These are phyloP conservation scores for Aurinia saxatilis DNA, from an alignment of 345 rosid genomes.

Conservation along the genomic window DNA sequence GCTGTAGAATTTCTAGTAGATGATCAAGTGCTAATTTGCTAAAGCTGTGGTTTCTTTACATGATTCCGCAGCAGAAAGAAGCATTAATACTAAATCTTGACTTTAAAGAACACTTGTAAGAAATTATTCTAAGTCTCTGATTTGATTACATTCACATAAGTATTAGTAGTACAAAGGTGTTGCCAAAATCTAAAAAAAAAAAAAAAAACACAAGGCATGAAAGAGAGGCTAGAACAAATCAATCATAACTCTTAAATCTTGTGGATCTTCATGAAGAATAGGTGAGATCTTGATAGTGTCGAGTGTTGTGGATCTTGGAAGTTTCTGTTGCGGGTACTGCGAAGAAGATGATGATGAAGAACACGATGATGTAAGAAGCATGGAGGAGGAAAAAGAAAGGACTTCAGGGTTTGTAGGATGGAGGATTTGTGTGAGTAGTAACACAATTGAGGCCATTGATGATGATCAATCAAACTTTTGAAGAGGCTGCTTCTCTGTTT, in stretches of 20 bases:
- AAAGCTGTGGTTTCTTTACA: no score
- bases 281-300: slow-evolving; percentile 20
- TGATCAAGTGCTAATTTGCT: no score
- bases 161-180: not conserved
- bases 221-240: slow-evolving; percentile 2
- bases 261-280: slow-evolving; percentile 25
- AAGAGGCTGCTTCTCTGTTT: not conserved
- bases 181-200: not conserved
- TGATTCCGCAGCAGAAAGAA: no score
- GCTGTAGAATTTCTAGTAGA: no score
- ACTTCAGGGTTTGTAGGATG: slow-evolving; percentile 20
- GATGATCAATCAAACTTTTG: not conserved
- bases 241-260: slow-evolving; percentile 29
- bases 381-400: slow-evolving; percentile 3
- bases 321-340: not conserved
- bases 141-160: not conserved
- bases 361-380: not conserved
- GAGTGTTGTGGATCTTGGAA: not conserved
- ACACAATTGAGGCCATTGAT: slow-evolving; percentile 32
- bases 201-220: not conserved
- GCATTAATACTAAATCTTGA: not conserved
- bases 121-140: no score
- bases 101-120: no score
- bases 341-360: not conserved
- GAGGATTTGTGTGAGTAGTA: slow-evolving; percentile 26